phyloP scores from a whole-genome alignment of 176 grass and related monocot species.

The Otatea glauca region DNA sequence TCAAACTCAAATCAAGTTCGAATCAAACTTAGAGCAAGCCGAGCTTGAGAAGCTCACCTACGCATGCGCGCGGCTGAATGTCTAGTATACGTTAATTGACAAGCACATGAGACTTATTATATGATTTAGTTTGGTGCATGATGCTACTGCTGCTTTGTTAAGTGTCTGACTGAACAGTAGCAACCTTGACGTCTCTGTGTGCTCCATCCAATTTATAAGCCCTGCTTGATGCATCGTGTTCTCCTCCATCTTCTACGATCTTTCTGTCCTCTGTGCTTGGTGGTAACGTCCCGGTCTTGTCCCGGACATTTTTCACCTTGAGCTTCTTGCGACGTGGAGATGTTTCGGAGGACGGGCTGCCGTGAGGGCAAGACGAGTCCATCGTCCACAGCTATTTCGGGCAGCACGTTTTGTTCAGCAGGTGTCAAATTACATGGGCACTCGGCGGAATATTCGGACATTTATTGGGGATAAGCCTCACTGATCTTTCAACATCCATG shows the following conservation, averaged over 20 bases:
- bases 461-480: not conserved
- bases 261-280: too few relatives aligned
- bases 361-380: not conserved
- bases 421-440: not conserved
- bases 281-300: not conserved
- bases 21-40: too few relatives aligned
- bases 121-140: not conserved
- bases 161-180: not conserved
- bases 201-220: slow-evolving; percentile 20
- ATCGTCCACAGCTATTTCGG: not conserved
- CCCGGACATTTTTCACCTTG: not conserved
- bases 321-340: slow-evolving; percentile 16
- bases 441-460: not conserved
- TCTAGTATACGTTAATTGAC: too few relatives aligned
- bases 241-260: not conserved
- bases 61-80: too few relatives aligned
- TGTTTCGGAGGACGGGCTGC: not conserved
- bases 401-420: slow-evolving; percentile 14
- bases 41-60: too few relatives aligned
- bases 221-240: not conserved
- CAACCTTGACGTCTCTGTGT: not conserved
- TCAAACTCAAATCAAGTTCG: too few relatives aligned
- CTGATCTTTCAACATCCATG: not conserved
- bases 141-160: not conserved
- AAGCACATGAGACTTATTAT: not conserved